phyloP scores from a whole-genome alignment of 2,329 filamentous ascomycete genomes.

The Alternaria postmessia region DNA sequence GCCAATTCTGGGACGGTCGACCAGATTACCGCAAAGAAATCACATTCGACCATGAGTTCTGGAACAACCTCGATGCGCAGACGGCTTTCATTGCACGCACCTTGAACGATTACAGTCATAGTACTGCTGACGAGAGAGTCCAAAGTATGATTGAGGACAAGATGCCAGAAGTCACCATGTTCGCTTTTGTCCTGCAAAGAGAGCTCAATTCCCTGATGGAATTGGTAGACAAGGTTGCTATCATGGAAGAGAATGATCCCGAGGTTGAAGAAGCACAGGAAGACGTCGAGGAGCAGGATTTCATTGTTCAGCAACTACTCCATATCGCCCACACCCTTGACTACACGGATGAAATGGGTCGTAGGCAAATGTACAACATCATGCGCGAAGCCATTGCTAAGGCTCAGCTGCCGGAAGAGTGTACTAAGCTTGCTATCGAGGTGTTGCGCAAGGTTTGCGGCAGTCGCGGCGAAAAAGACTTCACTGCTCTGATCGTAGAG shows the following conservation, averaged over 20 bases:
- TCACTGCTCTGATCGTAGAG: constrained; percentile 86
- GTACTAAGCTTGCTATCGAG: constrained; percentile 86
- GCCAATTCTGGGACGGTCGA: constrained; percentile 92
- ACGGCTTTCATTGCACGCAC: constrained; percentile 89
- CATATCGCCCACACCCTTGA: constrained; percentile 92
- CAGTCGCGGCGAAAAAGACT: constrained; percentile 79
- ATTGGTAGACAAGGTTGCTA: constrained; percentile 63
- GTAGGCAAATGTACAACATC: constrained; percentile 93
- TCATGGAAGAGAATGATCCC: constrained; percentile 60
- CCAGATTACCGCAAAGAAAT: constrained; percentile 80
- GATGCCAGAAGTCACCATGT: constrained; percentile 89
- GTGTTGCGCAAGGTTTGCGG: constrained; percentile 85
- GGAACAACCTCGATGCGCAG: constrained; percentile 83
- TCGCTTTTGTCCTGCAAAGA: constrained; percentile 85
- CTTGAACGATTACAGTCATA: constrained; percentile 91
- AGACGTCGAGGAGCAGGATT: constrained; percentile 88
- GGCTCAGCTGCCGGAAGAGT: constrained; percentile 87
- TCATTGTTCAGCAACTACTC: constrained; percentile 93
- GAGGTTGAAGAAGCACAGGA: constrained; percentile 75
- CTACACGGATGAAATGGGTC: constrained; percentile 96
- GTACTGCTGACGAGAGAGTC: constrained; percentile 75
- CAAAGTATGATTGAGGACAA: constrained; percentile 86
- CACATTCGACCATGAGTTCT: constrained; percentile 76
- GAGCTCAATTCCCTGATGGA: constrained; percentile 77
- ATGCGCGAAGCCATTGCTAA: constrained; percentile 86